A percentile compares a stretch with the other conserved stretches of the same genome.
Conservation (phyloP, 805 yeast genomes). For the Candida xiaguanensis region DNA sequence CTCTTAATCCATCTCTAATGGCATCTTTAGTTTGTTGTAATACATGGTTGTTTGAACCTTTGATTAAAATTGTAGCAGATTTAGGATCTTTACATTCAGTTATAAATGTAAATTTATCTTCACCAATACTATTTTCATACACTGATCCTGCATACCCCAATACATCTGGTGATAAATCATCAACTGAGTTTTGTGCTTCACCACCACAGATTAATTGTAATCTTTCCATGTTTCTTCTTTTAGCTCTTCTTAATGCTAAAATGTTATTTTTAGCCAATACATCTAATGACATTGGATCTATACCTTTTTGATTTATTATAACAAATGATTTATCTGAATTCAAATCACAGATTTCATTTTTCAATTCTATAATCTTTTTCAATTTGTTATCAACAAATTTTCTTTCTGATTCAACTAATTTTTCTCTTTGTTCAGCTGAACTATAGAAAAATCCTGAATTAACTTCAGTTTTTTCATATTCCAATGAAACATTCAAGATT, state of each 20-base stretch:
- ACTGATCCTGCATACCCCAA: constrained; percentile 89
- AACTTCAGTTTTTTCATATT: constrained; percentile 96
- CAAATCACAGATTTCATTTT: constrained; percentile 84
- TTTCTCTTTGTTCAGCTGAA: constrained; percentile 92
- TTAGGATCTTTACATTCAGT: constrained; percentile 88
- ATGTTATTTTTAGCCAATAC: constrained; percentile 90
- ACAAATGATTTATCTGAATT: constrained; percentile 78
- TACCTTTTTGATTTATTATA: constrained; percentile 95
- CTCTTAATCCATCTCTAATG: constrained; percentile 92
- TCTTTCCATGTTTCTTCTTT: constrained; percentile 98
- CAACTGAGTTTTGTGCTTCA: constrained; percentile 95
- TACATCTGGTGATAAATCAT: constrained; percentile 74
- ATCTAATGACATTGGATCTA: constrained; percentile 96
- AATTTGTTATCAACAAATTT: constrained; percentile 92
- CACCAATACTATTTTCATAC: constrained; percentile 91
- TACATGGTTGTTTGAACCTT: constrained; percentile 88
- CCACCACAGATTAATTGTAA: constrained; percentile 95
- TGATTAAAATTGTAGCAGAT: constrained; percentile 85
- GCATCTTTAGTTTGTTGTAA: constrained; percentile 95
- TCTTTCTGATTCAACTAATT: constrained; percentile 89
- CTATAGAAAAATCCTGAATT: constrained; percentile 95
- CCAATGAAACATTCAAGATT: constrained; percentile 89
- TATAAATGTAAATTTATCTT: constrained; percentile 94
- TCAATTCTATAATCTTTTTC: constrained; percentile 85
- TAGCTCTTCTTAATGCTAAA: constrained; percentile 94